Evolutionary conservation across 768 basidiomycete species (phyloP), one percentile per base, ranked within the genome.

Genomic region (Tephrocybe rancida): DNA sequence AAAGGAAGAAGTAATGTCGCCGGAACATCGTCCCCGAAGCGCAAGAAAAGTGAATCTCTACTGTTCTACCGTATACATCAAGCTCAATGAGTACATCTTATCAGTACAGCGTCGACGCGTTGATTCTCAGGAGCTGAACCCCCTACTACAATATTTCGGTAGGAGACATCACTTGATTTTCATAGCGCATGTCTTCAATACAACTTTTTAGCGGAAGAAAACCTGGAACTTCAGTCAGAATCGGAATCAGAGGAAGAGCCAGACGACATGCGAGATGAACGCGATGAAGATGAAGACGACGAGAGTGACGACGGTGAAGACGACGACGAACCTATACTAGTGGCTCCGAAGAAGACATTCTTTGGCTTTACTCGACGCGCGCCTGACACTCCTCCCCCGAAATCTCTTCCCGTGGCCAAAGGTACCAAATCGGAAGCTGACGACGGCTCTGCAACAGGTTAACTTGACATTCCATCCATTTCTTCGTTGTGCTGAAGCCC

Each of bases 81-180:
- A 10, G 13, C 14, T 21, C 1, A 37, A 13, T 2, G 11, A 21
- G 3, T 7, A 21, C 26, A 11, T 26, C 16, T 22, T 29, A 4
- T 16, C 11, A 49, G 55, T 27, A 32, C 50, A 42, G 16, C 44
- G 41, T 16, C 55, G 50, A 48, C 34, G 39, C 25, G 27, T 27
- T 44, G 48, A 48, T 10, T 50, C 30, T 8, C 34, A 60, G 13
- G 67, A 60, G 8, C 63, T 60, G 21, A 83, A 83, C 58, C 79
- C 80, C 0, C 66, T 85, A 3, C 63, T 73, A 35, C 66, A 76
- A 49, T 85, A 74, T 55, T 84, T 85, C 48, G 76, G 83, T 79
- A n/a, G n/a, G 53, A 26, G 74, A 37, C 27, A 9, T 50, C n/a
- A 29, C 10, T 14, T 30, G 34, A 44, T 13, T 25, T 48, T n/a